Conservation (phyloP, 1,284 basidiomycete species). For the Thecaphora frezii region DNA sequence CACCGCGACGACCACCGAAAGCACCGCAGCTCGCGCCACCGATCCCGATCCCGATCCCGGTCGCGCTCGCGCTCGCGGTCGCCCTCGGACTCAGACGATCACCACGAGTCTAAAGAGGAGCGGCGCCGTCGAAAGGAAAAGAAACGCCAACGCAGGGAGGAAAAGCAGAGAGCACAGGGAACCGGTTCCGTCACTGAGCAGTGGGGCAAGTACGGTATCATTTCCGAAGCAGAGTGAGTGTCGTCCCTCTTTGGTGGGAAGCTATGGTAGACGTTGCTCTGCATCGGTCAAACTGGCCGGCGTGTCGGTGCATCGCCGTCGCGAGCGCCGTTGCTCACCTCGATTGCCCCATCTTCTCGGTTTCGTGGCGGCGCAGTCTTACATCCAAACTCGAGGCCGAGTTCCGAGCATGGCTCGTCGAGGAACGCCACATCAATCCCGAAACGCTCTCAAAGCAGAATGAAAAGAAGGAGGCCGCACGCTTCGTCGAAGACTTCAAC, state of each 20-base stretch:
- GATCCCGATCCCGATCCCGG: neutral
- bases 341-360: neutral
- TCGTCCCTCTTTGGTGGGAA: too few species aligned
- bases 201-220: constrained; percentile 8
- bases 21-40: neutral
- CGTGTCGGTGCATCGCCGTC: neutral
- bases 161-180: constrained; percentile 1
- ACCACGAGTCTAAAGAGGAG: neutral
- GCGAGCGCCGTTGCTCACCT: neutral
- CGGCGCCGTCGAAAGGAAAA: neutral
- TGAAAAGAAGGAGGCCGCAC: constrained; percentile 11
- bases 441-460: constrained; percentile 14
- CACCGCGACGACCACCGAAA: neutral
- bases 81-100: neutral
- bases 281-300: too few species aligned
- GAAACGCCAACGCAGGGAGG: constrained; percentile 1
- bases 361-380: constrained; percentile 2
- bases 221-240: constrained; percentile 1
- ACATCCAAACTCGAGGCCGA: constrained; percentile 13
- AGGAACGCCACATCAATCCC: constrained; percentile 22
- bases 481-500: constrained; percentile 25
- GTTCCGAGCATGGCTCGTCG: constrained; percentile 25
- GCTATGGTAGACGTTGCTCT: too few species aligned
- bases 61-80: neutral
- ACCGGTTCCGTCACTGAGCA: constrained; percentile 3